Evolutionary conservation across 345 rosid genomes (phyloP), one percentile per base, ranked within the genome.

Genomic region (Garcia nutans): DNA sequence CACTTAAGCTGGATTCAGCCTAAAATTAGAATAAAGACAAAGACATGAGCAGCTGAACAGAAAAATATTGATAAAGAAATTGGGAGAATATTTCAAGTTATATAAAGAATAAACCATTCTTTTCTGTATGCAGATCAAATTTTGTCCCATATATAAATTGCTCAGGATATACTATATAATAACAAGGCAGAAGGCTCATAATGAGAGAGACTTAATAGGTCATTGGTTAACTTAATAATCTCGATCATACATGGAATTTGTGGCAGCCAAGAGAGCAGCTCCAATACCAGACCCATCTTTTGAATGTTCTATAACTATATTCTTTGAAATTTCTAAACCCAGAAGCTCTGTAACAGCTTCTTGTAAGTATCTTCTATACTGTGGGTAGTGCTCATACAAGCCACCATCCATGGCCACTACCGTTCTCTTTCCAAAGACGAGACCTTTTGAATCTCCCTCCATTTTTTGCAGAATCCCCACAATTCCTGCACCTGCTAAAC

Each of bases 351-450:
- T 72, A 19, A 92, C 85, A 3, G 94, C 96, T 0, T 83, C 89
- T 71, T 88, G 86, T 73, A 94, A 58, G 86, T 91, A 92, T 10
- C n/a, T 55, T 84, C 92, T 85, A 72, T 88, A 92, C 77, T 86
- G 91, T 1, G 95, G 87, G 77, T 94, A 87, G 69, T 84, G 88
- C 81, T 87, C 97, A 8, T 94, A 91, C 20, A 92, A 76, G 4
- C 93, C 97, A 33, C 95, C 98, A 2, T 92, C 97, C 91, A 87
- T 89, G n/a, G 97, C 97, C 63, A 91, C 97, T 23, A 90, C 97
- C 0, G 92, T 88, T 75, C 88, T 86, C 77, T 88, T 86, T 26
- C 92, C 87, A 0, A 84, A 88, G 47, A 87, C 72, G 22, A 81
- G 57, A 37, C 92, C 90, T 74, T 86, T 80, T 0, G 97, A 84